These are phyloP conservation scores for Trametes cinnabarina DNA, from an alignment of 768 basidiomycete genomes.

Conservation along the genomic window DNA sequence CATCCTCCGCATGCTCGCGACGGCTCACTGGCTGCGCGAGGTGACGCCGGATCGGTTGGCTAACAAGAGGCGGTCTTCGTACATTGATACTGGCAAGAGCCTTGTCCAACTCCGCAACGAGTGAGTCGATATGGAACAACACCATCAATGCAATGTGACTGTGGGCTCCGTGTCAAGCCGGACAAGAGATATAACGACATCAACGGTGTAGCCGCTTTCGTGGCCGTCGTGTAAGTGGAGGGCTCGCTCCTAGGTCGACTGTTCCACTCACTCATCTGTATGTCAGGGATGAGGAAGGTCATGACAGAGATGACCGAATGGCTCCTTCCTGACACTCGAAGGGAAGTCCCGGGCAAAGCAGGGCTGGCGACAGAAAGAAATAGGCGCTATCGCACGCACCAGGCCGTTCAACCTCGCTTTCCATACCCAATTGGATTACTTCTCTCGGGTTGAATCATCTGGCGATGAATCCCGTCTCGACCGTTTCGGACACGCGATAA, in stretches of 20 bases:
- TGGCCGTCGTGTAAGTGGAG: slow-evolving; percentile 59
- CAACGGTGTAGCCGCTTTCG: slow-evolving; percentile 66
- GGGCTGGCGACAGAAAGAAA: too few species aligned
- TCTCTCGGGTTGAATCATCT: slow-evolving; percentile 60
- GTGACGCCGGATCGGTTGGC: slow-evolving; percentile 23
- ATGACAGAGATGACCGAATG: slow-evolving; percentile 71
- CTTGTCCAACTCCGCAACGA: not conserved
- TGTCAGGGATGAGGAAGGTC: slow-evolving; percentile 63
- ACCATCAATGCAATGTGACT: not conserved
- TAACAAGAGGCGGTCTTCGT: slow-evolving; percentile 18
- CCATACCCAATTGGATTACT: not conserved
- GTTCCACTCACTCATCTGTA: not conserved
- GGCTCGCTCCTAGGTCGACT: not conserved
- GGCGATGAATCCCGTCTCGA: slow-evolving; percentile 37
- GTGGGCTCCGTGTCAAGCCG: slow-evolving; percentile 38
- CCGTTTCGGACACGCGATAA: slow-evolving; percentile 75
- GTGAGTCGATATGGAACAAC: not conserved
- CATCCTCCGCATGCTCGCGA: slow-evolving; percentile 21
- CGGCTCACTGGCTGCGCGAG: slow-evolving; percentile 23
- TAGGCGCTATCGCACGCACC: not conserved
- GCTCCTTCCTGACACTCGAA: slow-evolving; percentile 18
- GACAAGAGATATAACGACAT: slow-evolving; percentile 64
- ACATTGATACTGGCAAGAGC: slow-evolving; percentile 18
- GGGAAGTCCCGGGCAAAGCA: too few species aligned
- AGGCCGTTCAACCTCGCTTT: slow-evolving; percentile 65